phyloP scores from a whole-genome alignment of 2,329 filamentous ascomycete species.

The Colletotrichum godetiae region DNA sequence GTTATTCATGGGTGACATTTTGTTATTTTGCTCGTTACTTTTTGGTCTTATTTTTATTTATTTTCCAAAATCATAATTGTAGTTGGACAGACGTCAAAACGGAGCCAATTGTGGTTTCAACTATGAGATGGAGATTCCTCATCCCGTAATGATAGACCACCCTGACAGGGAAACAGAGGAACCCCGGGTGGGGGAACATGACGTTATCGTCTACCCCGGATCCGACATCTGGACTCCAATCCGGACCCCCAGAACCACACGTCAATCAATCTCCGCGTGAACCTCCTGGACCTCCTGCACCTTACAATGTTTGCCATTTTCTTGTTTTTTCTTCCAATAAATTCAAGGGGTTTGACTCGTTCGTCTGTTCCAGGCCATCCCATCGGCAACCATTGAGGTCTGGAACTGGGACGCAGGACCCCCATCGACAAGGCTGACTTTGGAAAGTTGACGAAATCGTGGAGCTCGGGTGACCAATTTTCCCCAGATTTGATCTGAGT shows the following conservation, averaged over 20 bases:
- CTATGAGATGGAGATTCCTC: slow-evolving; percentile 4
- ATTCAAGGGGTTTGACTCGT: neutral
- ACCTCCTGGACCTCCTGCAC: neutral
- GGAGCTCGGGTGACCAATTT: slow-evolving; percentile 3
- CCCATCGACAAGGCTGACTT: slow-evolving; percentile 4
- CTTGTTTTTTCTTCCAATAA: neutral
- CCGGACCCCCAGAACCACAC: slow-evolving; percentile 17
- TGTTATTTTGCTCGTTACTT: neutral
- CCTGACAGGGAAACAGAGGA: neutral
- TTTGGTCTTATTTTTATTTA: neutral
- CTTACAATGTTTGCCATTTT: neutral
- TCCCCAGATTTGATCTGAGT: slow-evolving; percentile 17
- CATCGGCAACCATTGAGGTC: neutral
- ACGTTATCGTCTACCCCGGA: slow-evolving; percentile 33
- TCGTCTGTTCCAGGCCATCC: neutral
- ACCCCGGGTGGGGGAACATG: slow-evolving; percentile 20
- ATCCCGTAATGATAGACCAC: slow-evolving; percentile 25
- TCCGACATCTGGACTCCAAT: slow-evolving; percentile 16
- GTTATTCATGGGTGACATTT: neutral
- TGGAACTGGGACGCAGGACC: neutral
- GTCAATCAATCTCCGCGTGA: slow-evolving; percentile 7
- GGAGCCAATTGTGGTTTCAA: slow-evolving; percentile 12
- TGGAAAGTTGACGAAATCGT: slow-evolving; percentile 27
- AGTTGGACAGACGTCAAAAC: slow-evolving; percentile 28
- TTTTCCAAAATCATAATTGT: slow-evolving; percentile 1